Evolutionary conservation across 1,139 yeast genomes (phyloP).

Genomic region (Yamadazyma diddensiae): DNA sequence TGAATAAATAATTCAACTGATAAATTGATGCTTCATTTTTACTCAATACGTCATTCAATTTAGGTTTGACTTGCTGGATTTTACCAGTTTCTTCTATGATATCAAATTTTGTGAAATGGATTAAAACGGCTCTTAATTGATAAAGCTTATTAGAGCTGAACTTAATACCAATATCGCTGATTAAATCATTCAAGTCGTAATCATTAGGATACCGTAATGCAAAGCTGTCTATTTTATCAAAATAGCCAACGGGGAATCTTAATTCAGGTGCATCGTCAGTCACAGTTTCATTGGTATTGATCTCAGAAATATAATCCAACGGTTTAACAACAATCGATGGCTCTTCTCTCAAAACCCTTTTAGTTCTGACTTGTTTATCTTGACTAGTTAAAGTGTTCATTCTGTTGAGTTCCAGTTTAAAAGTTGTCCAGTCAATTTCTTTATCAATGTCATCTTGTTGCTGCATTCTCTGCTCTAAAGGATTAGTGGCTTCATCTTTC

Average conservation of each 20-base stretch:
- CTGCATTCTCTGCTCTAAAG: conserved; percentile 35
- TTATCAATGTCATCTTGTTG: conserved; percentile 22
- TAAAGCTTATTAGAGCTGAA: conserved; percentile 32
- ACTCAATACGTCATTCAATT: conserved; percentile 32
- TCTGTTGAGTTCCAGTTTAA: conserved; percentile 61
- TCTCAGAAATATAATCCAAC: conserved; percentile 56
- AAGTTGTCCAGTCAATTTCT: conserved; percentile 40
- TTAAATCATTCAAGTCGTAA: conserved; percentile 41
- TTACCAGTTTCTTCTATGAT: conserved; percentile 37
- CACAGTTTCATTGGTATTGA: conserved; percentile 39
- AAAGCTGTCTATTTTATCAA: conserved; percentile 34
- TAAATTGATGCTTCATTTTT: conserved; percentile 55
- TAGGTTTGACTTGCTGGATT: conserved; percentile 43
- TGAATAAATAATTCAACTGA: conserved; percentile 75
- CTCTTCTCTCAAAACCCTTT: conserved; percentile 65
- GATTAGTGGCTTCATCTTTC: conserved; percentile 27
- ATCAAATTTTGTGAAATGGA: conserved; percentile 40
- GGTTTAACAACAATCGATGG: conserved; percentile 69
- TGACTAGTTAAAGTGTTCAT: conserved; percentile 69
- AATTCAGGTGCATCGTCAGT: conserved; percentile 21
- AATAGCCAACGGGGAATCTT: conserved; percentile 8
- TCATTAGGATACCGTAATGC: conserved; percentile 27
- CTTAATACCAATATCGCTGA: conserved; percentile 44
- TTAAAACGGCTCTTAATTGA: conserved; percentile 38
- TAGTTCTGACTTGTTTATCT: conserved; percentile 69